Conservation (phyloP, 1,139 yeast genomes). For the Kurtzmaniella quercitrusa region DNA sequence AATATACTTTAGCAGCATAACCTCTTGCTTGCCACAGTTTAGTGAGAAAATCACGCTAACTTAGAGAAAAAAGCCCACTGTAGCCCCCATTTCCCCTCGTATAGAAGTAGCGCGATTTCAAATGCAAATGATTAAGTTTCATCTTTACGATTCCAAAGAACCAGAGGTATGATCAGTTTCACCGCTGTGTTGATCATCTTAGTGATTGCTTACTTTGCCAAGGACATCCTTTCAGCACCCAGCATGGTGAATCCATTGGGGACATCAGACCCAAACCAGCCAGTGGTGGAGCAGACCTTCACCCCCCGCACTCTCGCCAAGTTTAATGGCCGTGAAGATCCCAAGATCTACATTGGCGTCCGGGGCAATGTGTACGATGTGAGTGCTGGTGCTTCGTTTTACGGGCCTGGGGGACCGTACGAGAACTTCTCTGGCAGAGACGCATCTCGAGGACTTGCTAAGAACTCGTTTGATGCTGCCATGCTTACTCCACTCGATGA, state of each 20-base stretch:
- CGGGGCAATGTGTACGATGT: constrained; percentile 86
- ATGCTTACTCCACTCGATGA: constrained; percentile 55
- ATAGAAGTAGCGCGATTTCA: not conserved
- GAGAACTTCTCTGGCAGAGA: constrained; percentile 95
- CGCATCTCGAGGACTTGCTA: constrained; percentile 91
- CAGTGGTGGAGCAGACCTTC: constrained; percentile 73
- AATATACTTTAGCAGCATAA: no score
- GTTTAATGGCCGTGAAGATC: constrained; percentile 77
- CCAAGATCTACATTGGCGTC: constrained; percentile 77
- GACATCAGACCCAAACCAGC: constrained; percentile 30
- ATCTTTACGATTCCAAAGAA: not conserved
- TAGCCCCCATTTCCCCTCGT: not conserved
- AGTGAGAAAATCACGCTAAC: not conserved
- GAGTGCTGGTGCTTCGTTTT: constrained; percentile 73
- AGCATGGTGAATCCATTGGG: constrained; percentile 15
- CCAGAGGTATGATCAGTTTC: constrained; percentile 9
- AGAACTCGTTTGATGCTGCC: constrained; percentile 75
- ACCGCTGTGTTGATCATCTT: constrained; percentile 21
- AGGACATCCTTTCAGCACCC: constrained; percentile 16
- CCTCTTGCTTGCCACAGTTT: no score
- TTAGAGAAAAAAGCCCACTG: no score
- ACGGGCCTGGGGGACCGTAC: constrained; percentile 97
- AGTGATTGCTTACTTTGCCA: constrained; percentile 20
- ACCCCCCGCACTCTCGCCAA: constrained; percentile 71
- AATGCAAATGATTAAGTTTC: not conserved